Evolutionary conservation across 108 stramenopile species (phyloP).

Genomic region (Conticribra guillardii): DNA sequence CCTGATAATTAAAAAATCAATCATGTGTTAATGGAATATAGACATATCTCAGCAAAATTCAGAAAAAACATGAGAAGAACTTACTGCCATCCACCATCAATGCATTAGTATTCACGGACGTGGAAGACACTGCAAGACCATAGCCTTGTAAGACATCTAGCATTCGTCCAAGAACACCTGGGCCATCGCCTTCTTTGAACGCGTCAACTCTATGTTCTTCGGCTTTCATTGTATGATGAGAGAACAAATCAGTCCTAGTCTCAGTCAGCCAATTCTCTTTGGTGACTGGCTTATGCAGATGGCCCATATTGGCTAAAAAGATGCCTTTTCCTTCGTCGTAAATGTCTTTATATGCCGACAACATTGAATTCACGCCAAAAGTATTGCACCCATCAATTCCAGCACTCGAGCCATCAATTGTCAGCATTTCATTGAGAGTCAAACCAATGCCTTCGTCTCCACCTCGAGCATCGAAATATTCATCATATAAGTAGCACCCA

Average conservation of each 20-base stretch:
- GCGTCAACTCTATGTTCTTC: conserved; percentile 45
- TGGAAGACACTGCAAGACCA: conserved; percentile 38
- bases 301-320: conserved; percentile 52
- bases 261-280: conserved; percentile 45
- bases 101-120: conserved; percentile 20
- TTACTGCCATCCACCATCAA: conserved; percentile 37
- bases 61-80: no score
- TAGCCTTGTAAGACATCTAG: conserved; percentile 41
- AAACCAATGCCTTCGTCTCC: conserved; percentile 34
- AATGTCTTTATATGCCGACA: conserved; percentile 35
- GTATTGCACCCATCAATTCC: conserved; percentile 42
- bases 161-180: conserved; percentile 49
- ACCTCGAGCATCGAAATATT: conserved; percentile 51
- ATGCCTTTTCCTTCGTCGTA: conserved; percentile 53
- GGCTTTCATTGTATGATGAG: conserved; percentile 37
- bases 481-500: conserved; percentile 28
- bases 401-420: conserved; percentile 44
- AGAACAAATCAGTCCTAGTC: conserved; percentile 43
- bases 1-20: no score
- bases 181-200: conserved; percentile 41
- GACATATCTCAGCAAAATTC: no score
- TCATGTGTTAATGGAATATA: no score
- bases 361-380: conserved; percentile 52
- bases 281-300: conserved; percentile 46
- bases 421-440: conserved; percentile 31